Conservation (phyloP, 495 filamentous ascomycete species). For the Annulohypoxylon maeteangense region DNA sequence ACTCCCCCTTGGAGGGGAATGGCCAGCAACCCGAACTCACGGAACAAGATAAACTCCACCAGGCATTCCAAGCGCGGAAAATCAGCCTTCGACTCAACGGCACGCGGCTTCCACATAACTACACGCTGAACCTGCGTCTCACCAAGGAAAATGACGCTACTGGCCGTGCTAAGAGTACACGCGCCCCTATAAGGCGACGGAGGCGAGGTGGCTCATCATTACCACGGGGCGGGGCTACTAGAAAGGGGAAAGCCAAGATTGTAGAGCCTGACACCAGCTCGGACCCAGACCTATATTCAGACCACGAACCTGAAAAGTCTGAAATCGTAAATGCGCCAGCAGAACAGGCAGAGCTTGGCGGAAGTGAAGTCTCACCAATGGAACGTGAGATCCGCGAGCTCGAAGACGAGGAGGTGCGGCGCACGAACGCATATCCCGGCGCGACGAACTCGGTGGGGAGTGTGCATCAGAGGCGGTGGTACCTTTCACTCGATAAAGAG, state of each 20-base stretch:
- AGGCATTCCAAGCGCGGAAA: slow-evolving; percentile 67
- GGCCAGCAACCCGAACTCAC: slow-evolving; percentile 52
- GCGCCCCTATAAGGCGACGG: slow-evolving; percentile 28
- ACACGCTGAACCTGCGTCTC: slow-evolving; percentile 68
- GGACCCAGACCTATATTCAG: slow-evolving; percentile 27
- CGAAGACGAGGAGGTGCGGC: slow-evolving; percentile 63
- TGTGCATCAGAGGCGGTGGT: slow-evolving; percentile 73
- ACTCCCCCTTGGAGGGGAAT: slow-evolving; percentile 57
- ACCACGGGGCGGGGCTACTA: slow-evolving; percentile 4
- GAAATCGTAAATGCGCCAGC: slow-evolving; percentile 42
- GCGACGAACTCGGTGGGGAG: slow-evolving; percentile 70
- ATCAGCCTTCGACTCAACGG: slow-evolving; percentile 71
- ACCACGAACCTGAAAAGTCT: slow-evolving; percentile 13
- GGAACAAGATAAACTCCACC: slow-evolving; percentile 64
- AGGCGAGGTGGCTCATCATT: slow-evolving; percentile 18
- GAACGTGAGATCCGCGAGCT: slow-evolving; percentile 54
- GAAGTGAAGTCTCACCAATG: slow-evolving; percentile 35
- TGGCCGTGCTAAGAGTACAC: slow-evolving; percentile 44
- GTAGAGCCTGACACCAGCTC: slow-evolving; percentile 29
- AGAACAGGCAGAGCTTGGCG: slow-evolving; percentile 20
- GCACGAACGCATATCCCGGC: slow-evolving; percentile 71
- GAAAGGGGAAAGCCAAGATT: slow-evolving; percentile 2
- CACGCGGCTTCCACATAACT: slow-evolving; percentile 64
- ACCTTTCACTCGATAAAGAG: slow-evolving; percentile 64
- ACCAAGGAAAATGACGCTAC: slow-evolving; percentile 58